Conservation (phyloP, 2,329 filamentous ascomycete species). For the Xylaria arbuscula region DNA sequence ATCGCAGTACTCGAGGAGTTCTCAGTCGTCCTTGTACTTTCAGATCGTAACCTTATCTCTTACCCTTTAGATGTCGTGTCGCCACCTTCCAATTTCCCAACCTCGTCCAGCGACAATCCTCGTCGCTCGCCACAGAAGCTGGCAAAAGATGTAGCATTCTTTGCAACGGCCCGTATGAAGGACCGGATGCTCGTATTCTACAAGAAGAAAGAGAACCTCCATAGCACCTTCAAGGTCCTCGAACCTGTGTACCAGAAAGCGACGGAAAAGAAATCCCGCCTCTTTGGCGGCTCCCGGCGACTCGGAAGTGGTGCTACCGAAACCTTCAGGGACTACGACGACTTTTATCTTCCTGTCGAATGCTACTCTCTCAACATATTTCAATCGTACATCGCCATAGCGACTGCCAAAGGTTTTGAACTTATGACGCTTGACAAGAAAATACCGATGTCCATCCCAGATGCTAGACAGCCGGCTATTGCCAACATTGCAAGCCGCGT, state of each 20-base stretch:
- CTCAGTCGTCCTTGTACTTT: conserved; percentile 88
- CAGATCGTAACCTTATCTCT: conserved; percentile 90
- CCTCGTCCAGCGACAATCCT: conserved; percentile 74
- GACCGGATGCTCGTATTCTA: conserved; percentile 95
- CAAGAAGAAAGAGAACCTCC: conserved; percentile 92
- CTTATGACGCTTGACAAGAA: conserved; percentile 98
- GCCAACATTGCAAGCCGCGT: conserved; percentile 87
- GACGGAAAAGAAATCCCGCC: conserved; percentile 80
- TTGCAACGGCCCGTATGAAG: conserved; percentile 96
- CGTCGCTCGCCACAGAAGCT: conserved; percentile 92
- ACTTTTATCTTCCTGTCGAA: conserved; percentile 97
- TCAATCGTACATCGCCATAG: conserved; percentile 91
- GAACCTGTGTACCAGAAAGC: conserved; percentile 96
- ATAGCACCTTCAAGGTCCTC: conserved; percentile 95
- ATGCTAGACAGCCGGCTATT: conserved; percentile 81
- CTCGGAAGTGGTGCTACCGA: conserved; percentile 79
- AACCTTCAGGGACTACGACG: conserved; percentile 97
- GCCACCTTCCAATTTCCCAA: conserved; percentile 70
- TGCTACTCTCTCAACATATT: conserved; percentile 97
- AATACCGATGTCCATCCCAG: conserved; percentile 91
- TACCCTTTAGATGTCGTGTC: conserved; percentile 91
- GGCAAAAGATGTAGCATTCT: conserved; percentile 94
- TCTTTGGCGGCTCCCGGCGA: conserved; percentile 68
- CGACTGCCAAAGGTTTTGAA: conserved; percentile 92
- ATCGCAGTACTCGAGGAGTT: conserved; percentile 96